These are phyloP conservation scores for Glycyrrhiza uralensis DNA, from an alignment of 306 rosid genomes.

Conservation along the genomic window DNA sequence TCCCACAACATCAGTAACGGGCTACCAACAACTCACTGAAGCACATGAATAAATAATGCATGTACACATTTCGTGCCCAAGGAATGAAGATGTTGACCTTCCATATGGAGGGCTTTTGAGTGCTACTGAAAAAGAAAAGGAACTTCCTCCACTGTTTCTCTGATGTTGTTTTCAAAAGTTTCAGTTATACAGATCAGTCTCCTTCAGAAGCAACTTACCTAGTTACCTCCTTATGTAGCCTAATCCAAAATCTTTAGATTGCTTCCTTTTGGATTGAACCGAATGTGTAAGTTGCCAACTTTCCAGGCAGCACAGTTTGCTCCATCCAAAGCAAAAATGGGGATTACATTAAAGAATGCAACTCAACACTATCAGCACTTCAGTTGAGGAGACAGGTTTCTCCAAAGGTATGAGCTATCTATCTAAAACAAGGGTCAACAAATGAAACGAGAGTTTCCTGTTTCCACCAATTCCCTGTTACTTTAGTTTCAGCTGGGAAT, in stretches of 20 bases:
- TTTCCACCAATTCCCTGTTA: not conserved
- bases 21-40: conserved; percentile 5
- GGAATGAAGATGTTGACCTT: conserved; percentile 34
- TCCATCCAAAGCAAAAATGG: not conserved
- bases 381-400: not conserved
- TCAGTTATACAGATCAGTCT: conserved; percentile 36
- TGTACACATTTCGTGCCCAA: not conserved
- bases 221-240: conserved; percentile 57
- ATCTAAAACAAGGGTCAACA: not conserved
- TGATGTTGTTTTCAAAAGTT: conserved; percentile 40
- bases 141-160: conserved; percentile 48
- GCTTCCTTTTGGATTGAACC: too few species aligned
- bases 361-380: conserved; percentile 7
- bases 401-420: not conserved
- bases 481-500: not conserved
- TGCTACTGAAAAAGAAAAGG: conserved; percentile 52
- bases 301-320: conserved; percentile 44
- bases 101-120: conserved; percentile 10
- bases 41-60: conserved; percentile 10
- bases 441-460: conserved; percentile 13
- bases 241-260: conserved; percentile 46
- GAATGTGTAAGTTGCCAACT: conserved; percentile 59
- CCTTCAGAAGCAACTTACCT: conserved; percentile 49
- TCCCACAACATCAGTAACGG: not conserved
- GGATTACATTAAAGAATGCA: conserved; percentile 12